Conservation (phyloP, 2,329 filamentous ascomycete genomes). For the Cercospora sp. region DNA sequence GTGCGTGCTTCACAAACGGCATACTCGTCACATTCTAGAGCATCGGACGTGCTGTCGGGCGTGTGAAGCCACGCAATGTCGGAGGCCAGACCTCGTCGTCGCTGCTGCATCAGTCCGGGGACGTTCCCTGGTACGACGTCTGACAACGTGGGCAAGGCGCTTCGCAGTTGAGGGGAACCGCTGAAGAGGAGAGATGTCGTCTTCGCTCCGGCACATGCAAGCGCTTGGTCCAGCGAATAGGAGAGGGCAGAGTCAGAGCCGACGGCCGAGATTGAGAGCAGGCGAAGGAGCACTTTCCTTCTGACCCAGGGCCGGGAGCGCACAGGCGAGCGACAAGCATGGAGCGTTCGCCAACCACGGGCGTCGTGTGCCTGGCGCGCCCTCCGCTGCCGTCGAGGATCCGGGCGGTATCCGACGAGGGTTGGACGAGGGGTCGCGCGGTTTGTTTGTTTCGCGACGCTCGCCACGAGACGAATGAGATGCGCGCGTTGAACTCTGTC, state of each 20-base stretch:
- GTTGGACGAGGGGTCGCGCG: background rate
- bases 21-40: background rate
- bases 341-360: background rate
- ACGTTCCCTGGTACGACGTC: background rate
- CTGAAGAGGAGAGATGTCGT: background rate
- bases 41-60: background rate
- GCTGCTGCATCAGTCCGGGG: background rate
- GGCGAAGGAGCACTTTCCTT: background rate
- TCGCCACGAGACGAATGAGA: background rate
- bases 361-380: background rate
- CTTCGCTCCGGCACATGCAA: constrained; percentile 2
- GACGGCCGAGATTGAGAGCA: background rate
- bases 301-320: background rate
- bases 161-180: background rate
- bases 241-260: background rate
- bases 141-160: constrained; percentile 1
- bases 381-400: background rate
- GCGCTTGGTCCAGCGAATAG: constrained; percentile 4
- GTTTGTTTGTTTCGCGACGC: background rate
- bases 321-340: background rate
- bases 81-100: background rate
- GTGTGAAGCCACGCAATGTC: background rate
- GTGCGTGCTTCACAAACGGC: background rate
- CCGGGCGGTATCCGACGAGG: background rate
- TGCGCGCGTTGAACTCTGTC: background rate